These are phyloP conservation scores for Penicillium sp. DNA, from an alignment of 2,329 filamentous ascomycete genomes.

Conservation along the genomic window DNA sequence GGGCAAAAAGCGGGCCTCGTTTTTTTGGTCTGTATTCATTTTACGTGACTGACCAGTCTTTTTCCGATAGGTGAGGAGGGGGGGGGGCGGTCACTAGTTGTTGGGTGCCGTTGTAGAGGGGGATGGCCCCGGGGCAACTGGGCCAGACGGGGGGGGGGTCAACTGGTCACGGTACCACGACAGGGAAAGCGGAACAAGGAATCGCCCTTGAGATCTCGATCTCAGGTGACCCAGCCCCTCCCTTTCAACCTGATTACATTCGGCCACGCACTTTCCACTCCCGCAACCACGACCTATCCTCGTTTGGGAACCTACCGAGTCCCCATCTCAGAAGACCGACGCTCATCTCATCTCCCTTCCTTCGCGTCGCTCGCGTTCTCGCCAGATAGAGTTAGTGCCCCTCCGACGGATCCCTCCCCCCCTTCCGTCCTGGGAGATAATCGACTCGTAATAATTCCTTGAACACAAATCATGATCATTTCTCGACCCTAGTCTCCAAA, in stretches of 20 bases:
- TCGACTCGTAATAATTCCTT: constrained; percentile 18
- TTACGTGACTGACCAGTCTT: not conserved
- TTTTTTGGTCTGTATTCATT: not conserved
- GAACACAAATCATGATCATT: constrained; percentile 1
- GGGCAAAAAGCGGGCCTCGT: constrained; percentile 16
- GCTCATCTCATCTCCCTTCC: not conserved
- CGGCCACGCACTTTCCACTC: constrained; percentile 21
- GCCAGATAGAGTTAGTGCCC: not conserved
- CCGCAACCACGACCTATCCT: constrained; percentile 8
- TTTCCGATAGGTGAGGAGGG: not conserved
- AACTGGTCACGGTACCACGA: not conserved
- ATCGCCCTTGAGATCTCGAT: not conserved
- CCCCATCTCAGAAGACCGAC: not conserved
- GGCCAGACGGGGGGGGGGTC: not conserved
- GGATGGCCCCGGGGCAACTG: too few relatives aligned
- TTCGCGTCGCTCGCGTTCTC: constrained; percentile 1
- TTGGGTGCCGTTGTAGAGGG: not conserved
- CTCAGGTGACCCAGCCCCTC: not conserved
- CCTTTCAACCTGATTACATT: not conserved
- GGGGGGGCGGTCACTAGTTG: not conserved
- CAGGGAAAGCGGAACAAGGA: not conserved
- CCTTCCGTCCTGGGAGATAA: constrained; percentile 12
- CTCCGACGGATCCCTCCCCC: constrained; percentile 5
- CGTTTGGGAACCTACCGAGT: not conserved
- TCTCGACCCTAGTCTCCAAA: constrained; percentile 1